Evolutionary conservation across 139 green algal genomes (phyloP), one percentile per base, ranked within the genome.

Genomic region (Chara braunii): DNA sequence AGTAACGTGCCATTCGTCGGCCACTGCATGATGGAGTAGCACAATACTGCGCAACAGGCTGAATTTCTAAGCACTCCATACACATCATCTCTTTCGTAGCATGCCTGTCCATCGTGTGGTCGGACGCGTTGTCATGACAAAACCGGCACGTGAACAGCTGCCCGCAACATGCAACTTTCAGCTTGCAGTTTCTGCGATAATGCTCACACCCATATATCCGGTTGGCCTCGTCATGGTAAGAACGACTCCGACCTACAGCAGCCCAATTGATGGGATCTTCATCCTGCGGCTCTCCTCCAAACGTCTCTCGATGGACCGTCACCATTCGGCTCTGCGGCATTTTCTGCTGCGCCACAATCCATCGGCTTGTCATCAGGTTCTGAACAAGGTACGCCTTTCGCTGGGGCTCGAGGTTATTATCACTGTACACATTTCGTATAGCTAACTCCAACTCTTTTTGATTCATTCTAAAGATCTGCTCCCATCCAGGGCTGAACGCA

Each of bases 381-480:
- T 99, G 93, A 31, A 95, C 91, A 14, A 99, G 78, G 80, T 99
- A 99, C 1, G 89, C 87, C 78, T 96, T 95, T 64, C 89, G 83
- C 51, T 87, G 60, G 1, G 88, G 86, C 54, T 95, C 92, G 70
- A 98, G 78, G 7, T 72, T 79, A 0, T 79, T 60, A 80, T 99
- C 93, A 28, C 68, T 88, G 8, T 74, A 85, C 11, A 97, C 83
- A 3, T 80, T 74, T n/a, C 88, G 85, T 37, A 95, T 89, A 2
- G 93, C 91, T n/a, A 77, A 83, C 78, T 98, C 91, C 43, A 99
- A 83, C 81, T 97, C 89, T 74, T 92, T 87, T 77, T 97, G 93
- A 70, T 97, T 99, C 85, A 99, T 95, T 51, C 84, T 75, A 82
- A 99, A 99, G 33, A 99, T 93, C 78, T 97, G 87, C 58, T 94